Evolutionary conservation across 495 filamentous ascomycete genomes (phyloP).

Genomic region (Lepidopterella palustris): DNA sequence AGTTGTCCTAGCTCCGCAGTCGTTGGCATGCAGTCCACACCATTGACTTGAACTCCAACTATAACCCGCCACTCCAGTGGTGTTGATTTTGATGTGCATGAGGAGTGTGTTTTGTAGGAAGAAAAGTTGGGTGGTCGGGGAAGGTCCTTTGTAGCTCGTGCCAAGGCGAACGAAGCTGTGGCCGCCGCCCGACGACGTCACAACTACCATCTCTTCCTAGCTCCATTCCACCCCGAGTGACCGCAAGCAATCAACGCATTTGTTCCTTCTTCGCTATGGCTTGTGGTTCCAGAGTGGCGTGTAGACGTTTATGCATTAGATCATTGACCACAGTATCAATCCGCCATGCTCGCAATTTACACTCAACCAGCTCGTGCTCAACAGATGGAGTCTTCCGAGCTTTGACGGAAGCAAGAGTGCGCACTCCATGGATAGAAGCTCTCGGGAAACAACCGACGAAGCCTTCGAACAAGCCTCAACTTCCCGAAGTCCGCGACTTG

Average conservation of each 20-base stretch:
- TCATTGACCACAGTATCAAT: neutral
- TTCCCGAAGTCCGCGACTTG: slow-evolving; percentile 43
- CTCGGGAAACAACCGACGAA: slow-evolving; percentile 42
- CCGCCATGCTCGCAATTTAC: slow-evolving; percentile 16
- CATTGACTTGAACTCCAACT: slow-evolving; percentile 4
- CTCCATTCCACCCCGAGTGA: neutral
- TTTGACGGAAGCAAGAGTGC: slow-evolving; percentile 50
- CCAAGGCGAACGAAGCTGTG: neutral
- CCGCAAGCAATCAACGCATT: neutral
- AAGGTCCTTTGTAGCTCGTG: neutral
- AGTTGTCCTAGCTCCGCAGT: slow-evolving; percentile 29
- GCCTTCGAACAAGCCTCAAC: slow-evolving; percentile 26
- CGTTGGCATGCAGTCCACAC: slow-evolving; percentile 17
- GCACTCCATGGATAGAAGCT: slow-evolving; percentile 66
- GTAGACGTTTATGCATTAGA: neutral
- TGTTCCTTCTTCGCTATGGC: neutral
- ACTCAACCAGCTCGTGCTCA: slow-evolving; percentile 9
- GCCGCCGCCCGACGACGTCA: too few species aligned
- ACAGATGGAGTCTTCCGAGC: slow-evolving; percentile 51
- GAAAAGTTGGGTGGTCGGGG: neutral
- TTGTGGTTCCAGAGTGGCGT: neutral
- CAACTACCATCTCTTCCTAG: too few species aligned
- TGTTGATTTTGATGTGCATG: neutral
- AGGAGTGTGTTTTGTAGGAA: neutral
- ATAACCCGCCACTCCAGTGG: neutral